Evolutionary conservation across 164 flowering plant species (phyloP).

Genomic region (Liriodendron chinense): DNA sequence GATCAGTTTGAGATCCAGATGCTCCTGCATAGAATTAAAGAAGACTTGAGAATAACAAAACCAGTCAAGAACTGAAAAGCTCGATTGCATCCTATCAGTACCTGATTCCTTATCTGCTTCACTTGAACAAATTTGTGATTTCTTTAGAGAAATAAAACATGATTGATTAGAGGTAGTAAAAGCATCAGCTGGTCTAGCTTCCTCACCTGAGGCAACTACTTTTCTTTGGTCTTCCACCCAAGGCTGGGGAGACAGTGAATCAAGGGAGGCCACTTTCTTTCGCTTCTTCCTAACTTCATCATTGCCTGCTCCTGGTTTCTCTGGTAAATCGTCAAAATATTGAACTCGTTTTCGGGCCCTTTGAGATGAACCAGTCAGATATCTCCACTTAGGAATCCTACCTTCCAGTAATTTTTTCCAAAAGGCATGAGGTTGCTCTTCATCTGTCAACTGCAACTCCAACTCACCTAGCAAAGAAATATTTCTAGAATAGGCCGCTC

Average conservation of each 20-base stretch:
- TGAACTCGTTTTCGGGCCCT: constrained; percentile 62
- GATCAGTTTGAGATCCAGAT: constrained; percentile 12
- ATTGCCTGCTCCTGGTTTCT: constrained; percentile 24
- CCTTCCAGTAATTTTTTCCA: constrained; percentile 69
- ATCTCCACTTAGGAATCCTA: constrained; percentile 64
- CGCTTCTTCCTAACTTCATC: constrained; percentile 53
- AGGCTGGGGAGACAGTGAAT: constrained; percentile 20
- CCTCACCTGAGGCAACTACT: constrained; percentile 21
- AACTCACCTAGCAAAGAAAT: constrained; percentile 51
- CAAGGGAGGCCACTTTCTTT: constrained; percentile 36
- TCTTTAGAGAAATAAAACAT: background rate
- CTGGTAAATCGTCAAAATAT: constrained; percentile 23
- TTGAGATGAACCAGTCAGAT: constrained; percentile 36
- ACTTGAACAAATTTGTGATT: background rate
- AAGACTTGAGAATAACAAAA: background rate
- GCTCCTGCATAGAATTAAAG: constrained; percentile 8
- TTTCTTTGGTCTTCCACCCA: constrained; percentile 28
- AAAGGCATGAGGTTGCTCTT: constrained; percentile 49
- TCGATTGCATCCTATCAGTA: background rate
- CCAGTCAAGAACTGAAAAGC: background rate
- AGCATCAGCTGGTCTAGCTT: constrained; percentile 26
- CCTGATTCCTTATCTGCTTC: background rate
- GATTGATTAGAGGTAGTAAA: background rate
- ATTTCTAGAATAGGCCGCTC: constrained; percentile 29
- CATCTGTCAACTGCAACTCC: constrained; percentile 30